Evolutionary conservation across 2,329 filamentous ascomycete genomes (phyloP).

Genomic region (Leptodontidium sp.): DNA sequence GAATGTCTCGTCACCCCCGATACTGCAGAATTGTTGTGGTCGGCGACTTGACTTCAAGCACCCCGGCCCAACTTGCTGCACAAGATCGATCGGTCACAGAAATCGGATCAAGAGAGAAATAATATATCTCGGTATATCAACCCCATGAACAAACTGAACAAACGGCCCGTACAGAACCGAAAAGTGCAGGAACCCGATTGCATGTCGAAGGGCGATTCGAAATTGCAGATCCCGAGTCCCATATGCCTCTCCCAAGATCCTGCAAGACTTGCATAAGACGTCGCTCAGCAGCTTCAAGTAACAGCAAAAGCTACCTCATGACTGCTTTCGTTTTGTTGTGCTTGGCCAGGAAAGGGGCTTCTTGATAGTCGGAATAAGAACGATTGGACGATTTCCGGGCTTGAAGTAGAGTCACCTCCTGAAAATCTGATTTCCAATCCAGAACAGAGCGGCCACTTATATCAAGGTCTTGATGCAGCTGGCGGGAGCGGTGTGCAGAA

Average conservation of each 20-base stretch:
- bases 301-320: constrained; percentile 5
- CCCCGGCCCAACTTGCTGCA: not conserved
- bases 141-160: not conserved
- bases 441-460: not conserved
- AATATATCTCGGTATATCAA: not conserved
- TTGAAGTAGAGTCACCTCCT: not conserved
- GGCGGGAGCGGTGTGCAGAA: constrained; percentile 12
- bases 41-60: not conserved
- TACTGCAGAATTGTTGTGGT: not conserved
- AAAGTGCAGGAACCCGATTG: not conserved
- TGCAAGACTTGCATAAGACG: not conserved
- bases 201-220: not conserved
- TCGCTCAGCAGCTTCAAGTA: not conserved
- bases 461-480: not conserved
- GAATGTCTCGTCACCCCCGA: not conserved
- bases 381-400: not conserved
- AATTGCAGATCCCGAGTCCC: not conserved
- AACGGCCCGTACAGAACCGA: not conserved
- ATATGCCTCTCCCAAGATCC: constrained; percentile 4
- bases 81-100: too few relatives aligned
- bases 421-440: not conserved
- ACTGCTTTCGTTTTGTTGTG: not conserved
- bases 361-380: not conserved
- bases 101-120: too few relatives aligned
- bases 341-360: not conserved